Evolutionary conservation across 441 rosid species (phyloP).

Genomic region (Adansonia grandidieri): DNA sequence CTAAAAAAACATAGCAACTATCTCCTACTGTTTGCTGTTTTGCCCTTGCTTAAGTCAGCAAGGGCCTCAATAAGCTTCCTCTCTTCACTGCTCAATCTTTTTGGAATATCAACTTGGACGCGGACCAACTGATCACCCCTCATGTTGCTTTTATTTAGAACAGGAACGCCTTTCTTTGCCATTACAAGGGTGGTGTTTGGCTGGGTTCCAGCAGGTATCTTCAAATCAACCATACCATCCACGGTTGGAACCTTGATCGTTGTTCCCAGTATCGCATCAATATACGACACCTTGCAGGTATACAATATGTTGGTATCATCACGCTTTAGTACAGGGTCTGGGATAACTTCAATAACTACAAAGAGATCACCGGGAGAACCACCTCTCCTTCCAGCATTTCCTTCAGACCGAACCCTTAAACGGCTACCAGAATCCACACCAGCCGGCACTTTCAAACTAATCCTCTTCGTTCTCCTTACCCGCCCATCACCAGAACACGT

Average conservation of each 20-base stretch:
- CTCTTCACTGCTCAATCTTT: constrained; percentile 87
- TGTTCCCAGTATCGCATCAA: constrained; percentile 91
- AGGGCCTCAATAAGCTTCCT: constrained; percentile 83
- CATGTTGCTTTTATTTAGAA: constrained; percentile 80
- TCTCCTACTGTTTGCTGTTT: constrained; percentile 75
- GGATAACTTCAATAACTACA: constrained; percentile 79
- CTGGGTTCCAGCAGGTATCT: constrained; percentile 91
- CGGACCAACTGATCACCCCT: constrained; percentile 97
- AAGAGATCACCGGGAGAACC: constrained; percentile 93
- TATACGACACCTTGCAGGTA: constrained; percentile 85
- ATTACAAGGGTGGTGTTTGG: constrained; percentile 90
- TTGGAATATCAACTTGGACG: constrained; percentile 94
- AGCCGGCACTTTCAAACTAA: constrained; percentile 92
- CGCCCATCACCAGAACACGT: constrained; percentile 93
- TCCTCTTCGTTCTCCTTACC: constrained; percentile 80
- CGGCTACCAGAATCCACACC: constrained; percentile 97
- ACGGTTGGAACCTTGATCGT: constrained; percentile 86
- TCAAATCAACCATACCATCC: constrained; percentile 91
- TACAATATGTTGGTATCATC: constrained; percentile 83
- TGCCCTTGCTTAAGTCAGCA: constrained; percentile 84
- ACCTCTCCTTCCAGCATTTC: constrained; percentile 90
- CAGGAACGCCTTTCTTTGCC: constrained; percentile 93
- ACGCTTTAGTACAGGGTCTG: constrained; percentile 84
- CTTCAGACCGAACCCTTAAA: constrained; percentile 89
- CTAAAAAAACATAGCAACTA: constrained; percentile 34